Evolutionary conservation across 768 basidiomycete species (phyloP), one percentile per base, ranked within the genome.

Genomic region (Leccinum arenicola): DNA sequence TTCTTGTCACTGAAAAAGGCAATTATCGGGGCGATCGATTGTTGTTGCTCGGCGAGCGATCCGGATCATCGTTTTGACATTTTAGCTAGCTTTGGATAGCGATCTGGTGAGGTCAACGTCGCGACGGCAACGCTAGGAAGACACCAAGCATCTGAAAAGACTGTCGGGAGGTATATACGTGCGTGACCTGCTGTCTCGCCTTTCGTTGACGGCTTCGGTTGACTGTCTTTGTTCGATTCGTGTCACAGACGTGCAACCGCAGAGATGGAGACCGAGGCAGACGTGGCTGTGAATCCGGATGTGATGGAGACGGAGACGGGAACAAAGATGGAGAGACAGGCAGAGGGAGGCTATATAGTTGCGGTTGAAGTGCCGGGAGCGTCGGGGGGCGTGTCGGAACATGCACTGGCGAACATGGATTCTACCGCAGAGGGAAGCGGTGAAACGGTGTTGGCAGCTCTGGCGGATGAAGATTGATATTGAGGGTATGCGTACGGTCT

Each of bases 101-200:
- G 84, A 84, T 53, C 76, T 92, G 75, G 69, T 91, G 1, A 77
- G 82, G 1, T 73, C 73, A 0, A 75, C 73, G 1, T 84, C 81
- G 15, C 74, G 74, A 60, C 74, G 77, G 59, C 86, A 90, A 68
- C 79, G 79, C 57, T 91, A n/a, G 86, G 82, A 89, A 84, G 68
- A 79, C 75, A 21, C 54, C 74, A 1, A 74, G 72, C 35, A 75
- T 81, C 19, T 78, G 82, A 51, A 76, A 79, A 14, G 79, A 80
- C n/a, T 86, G 86, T 65, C 79, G 83, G 23, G 78, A 80, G 43
- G 87, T 88, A 3, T 92, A 79, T 66, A 72, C 77, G 88, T 88
- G 64, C 52, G 85, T 78, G 14, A 12, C n/a, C 3, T 52, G n/a
- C n/a, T n/a, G n/a, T n/a, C 5, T 23, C 47, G 19, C 23, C 35